phyloP scores from a whole-genome alignment of 495 filamentous ascomycete species.

The Penicillium silybi region DNA sequence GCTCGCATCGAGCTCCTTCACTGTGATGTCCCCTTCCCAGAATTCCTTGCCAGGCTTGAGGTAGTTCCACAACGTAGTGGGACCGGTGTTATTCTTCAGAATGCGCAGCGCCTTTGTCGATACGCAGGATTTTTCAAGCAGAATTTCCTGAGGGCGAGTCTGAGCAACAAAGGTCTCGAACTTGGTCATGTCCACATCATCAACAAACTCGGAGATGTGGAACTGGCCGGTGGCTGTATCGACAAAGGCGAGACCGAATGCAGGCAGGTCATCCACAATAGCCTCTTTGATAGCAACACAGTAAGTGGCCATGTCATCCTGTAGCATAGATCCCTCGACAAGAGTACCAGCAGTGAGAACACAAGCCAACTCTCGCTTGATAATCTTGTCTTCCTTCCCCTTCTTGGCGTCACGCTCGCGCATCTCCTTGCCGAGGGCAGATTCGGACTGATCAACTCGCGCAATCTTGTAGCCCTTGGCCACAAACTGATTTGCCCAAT shows the following conservation, averaged over 20 bases:
- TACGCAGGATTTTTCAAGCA: conserved; percentile 83
- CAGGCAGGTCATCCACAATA: conserved; percentile 68
- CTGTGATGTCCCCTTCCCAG: conserved; percentile 77
- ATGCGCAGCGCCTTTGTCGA: conserved; percentile 87
- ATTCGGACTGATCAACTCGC: conserved; percentile 92
- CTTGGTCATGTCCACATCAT: conserved; percentile 92
- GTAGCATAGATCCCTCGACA: conserved; percentile 93
- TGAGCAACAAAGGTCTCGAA: conserved; percentile 98
- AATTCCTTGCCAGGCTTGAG: conserved; percentile 88
- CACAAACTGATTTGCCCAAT: conserved; percentile 94
- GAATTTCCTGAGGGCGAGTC: conserved; percentile 79
- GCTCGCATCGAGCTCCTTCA: conserved; percentile 76
- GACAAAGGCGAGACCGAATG: conserved; percentile 90
- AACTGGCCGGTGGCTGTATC: conserved; percentile 97
- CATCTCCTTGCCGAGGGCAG: conserved; percentile 96
- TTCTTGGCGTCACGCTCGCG: conserved; percentile 71
- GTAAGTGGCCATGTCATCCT: conserved; percentile 96
- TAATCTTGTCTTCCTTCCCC: conserved; percentile 80
- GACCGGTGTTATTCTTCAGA: conserved; percentile 89
- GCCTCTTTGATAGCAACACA: conserved; percentile 96
- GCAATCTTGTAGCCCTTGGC: conserved; percentile 96
- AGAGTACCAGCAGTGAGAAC: conserved; percentile 90
- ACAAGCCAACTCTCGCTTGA: conserved; percentile 82
- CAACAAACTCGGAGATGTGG: conserved; percentile 82
- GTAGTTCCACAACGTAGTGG: conserved; percentile 94